Conservation (phyloP, 2,329 filamentous ascomycete species). For the Grosmannia clavigera region DNA sequence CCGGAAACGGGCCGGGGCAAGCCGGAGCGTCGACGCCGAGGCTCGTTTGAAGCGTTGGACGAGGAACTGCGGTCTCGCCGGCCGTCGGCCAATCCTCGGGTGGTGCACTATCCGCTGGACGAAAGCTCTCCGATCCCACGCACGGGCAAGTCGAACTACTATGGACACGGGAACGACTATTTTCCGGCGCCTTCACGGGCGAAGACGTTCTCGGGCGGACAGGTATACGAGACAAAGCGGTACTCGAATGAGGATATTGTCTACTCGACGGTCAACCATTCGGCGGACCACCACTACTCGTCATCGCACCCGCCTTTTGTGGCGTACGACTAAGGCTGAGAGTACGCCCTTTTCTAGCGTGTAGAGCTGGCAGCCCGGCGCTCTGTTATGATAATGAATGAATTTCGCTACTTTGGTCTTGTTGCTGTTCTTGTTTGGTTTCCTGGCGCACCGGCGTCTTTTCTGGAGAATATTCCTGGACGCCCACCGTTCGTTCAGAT, state of each 20-base stretch:
- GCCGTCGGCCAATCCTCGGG: not conserved
- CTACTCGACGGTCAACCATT: slow-evolving; percentile 9
- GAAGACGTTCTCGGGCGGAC: slow-evolving; percentile 10
- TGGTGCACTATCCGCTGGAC: slow-evolving; percentile 5
- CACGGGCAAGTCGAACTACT: not conserved
- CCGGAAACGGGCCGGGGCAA: slow-evolving; percentile 6
- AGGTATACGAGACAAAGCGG: slow-evolving; percentile 11
- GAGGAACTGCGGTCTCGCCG: slow-evolving; percentile 4
- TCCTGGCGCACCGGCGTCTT: not conserved
- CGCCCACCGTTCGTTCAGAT: not conserved
- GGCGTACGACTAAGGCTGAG: not conserved
- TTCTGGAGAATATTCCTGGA: not conserved
- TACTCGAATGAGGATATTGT: slow-evolving; percentile 12
- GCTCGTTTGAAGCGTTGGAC: slow-evolving; percentile 10
- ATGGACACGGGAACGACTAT: slow-evolving; percentile 4
- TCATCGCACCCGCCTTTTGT: slow-evolving; percentile 4
- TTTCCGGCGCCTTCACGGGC: slow-evolving; percentile 6
- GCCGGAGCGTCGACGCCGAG: slow-evolving; percentile 9
- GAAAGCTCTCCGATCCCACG: slow-evolving; percentile 1
- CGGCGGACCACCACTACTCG: slow-evolving; percentile 5
- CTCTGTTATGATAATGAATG: not conserved
- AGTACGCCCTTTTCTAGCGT: not conserved
- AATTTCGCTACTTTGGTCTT: not conserved
- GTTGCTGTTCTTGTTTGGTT: not conserved
- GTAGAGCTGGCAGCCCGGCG: not conserved